Percentiles rank a stretch among this genome's conserved stretches.
These are phyloP conservation scores for Eucalyptus globulus DNA, from an alignment of 345 rosid species.

Conservation along the genomic window DNA sequence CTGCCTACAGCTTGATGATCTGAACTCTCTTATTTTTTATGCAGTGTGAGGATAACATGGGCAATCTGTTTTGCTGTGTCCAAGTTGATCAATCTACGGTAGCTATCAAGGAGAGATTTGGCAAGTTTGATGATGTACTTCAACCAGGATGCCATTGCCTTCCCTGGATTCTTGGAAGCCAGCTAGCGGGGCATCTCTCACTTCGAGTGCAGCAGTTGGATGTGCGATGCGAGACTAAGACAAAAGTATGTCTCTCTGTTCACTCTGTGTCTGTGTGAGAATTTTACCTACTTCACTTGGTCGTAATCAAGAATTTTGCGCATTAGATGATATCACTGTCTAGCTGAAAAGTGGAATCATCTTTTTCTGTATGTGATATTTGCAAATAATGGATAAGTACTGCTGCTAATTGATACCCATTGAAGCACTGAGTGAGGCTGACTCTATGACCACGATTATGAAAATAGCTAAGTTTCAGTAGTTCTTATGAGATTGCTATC, in stretches of 20 bases:
- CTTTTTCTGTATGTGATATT: background rate
- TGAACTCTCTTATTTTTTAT: background rate
- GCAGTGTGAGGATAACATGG: constrained; percentile 12
- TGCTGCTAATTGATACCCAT: background rate
- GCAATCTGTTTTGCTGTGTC: constrained; percentile 11
- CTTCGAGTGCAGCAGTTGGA: constrained; percentile 31
- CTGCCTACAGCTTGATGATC: background rate
- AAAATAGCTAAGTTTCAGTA: background rate
- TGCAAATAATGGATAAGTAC: background rate
- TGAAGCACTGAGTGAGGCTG: background rate
- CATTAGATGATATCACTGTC: background rate
- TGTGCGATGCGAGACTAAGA: constrained; percentile 30
- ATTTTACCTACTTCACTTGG: background rate
- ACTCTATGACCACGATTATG: background rate
- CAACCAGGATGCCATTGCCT: constrained; percentile 33
- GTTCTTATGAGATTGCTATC: background rate
- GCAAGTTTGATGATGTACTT: constrained; percentile 21
- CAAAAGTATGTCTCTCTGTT: constrained; percentile 5
- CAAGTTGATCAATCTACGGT: constrained; percentile 33
- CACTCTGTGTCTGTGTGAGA: background rate
- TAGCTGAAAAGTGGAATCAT: background rate
- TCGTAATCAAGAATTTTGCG: background rate
- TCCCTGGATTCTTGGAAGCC: constrained; percentile 29
- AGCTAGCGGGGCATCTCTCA: constrained; percentile 17
- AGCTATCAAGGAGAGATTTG: constrained; percentile 24